phyloP scores from a whole-genome alignment of 1,284 basidiomycete genomes.

The Boletus sp. region DNA sequence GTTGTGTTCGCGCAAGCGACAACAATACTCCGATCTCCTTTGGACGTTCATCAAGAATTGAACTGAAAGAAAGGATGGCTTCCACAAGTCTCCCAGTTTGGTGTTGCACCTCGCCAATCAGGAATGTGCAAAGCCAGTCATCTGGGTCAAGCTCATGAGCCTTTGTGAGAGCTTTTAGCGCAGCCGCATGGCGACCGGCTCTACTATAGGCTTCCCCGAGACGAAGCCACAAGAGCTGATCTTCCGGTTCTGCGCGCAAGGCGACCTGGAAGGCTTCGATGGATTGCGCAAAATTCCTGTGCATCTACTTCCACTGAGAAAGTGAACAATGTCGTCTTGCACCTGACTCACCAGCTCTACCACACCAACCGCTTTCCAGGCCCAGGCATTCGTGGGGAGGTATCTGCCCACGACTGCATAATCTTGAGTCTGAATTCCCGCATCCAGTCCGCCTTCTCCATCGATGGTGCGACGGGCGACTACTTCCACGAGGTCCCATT shows the following conservation, averaged over 20 bases:
- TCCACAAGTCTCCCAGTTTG: conserved; percentile 75
- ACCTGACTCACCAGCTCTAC: conserved; percentile 76
- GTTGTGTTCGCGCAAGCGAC: conserved; percentile 70
- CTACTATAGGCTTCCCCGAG: conserved; percentile 90
- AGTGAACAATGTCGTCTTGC: conserved; percentile 1
- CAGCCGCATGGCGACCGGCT: conserved; percentile 85
- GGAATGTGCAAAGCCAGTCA: conserved; percentile 84
- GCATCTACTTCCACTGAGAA: conserved; percentile 48
- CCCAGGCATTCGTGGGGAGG: conserved; percentile 88
- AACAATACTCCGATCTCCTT: conserved; percentile 69
- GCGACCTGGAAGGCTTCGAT: conserved; percentile 88
- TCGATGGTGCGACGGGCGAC: conserved; percentile 90
- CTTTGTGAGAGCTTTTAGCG: conserved; percentile 80
- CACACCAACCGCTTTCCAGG: conserved; percentile 95
- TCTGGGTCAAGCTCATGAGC: conserved; percentile 66
- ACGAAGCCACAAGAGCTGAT: conserved; percentile 81
- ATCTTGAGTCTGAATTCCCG: conserved; percentile 48
- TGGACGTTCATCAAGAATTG: conserved; percentile 56
- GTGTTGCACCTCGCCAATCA: conserved; percentile 83
- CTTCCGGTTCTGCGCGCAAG: conserved; percentile 75
- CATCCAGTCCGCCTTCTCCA: conserved; percentile 80
- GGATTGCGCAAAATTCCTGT: conserved; percentile 71
- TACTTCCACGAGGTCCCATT: conserved; percentile 95
- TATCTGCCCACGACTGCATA: conserved; percentile 47
- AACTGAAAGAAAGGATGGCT: conserved; percentile 67